Percentiles rank a stretch among this genome's conserved stretches.
These are phyloP conservation scores for Artemisia argyi DNA, from an alignment of 129 eudicot species.

Conservation along the genomic window DNA sequence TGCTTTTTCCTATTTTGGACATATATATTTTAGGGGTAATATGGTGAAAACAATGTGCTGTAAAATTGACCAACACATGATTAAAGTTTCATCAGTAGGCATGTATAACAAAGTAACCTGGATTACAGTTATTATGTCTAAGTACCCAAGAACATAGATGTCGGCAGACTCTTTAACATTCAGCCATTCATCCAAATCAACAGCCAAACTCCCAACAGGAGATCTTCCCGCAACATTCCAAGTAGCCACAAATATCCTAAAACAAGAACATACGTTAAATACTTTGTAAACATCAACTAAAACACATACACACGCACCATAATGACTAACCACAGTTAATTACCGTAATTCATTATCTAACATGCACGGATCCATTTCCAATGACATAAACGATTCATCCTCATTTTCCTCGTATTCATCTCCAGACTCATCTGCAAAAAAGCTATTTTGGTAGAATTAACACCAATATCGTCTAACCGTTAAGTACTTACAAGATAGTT, in stretches of 20 bases:
- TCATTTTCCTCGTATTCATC: slow-evolving; percentile 48
- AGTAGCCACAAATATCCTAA: slow-evolving; percentile 82
- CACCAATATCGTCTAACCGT: background rate
- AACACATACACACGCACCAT: background rate
- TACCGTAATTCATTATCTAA: slow-evolving; percentile 56
- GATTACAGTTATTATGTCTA: too few species aligned
- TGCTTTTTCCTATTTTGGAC: too few species aligned
- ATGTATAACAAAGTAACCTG: too few species aligned
- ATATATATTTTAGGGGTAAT: too few species aligned
- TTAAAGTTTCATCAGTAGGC: too few species aligned
- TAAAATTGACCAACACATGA: too few species aligned
- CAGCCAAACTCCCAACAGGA: slow-evolving; percentile 76
- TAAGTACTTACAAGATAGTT: background rate
- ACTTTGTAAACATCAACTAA: slow-evolving; percentile 18
- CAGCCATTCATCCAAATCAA: slow-evolving; percentile 88
- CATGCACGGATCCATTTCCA: slow-evolving; percentile 47
- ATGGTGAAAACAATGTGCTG: too few species aligned
- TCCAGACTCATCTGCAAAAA: slow-evolving; percentile 37
- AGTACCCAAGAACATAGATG: slow-evolving; percentile 91
- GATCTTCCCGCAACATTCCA: slow-evolving; percentile 98
- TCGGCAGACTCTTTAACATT: slow-evolving; percentile 70
- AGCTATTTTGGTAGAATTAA: slow-evolving; percentile 10
- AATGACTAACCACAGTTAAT: background rate
- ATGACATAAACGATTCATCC: slow-evolving; percentile 41
- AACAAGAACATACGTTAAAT: slow-evolving; percentile 14